phyloP scores from a whole-genome alignment of 148 eudicot genomes.

The Pouteria glomerata region DNA sequence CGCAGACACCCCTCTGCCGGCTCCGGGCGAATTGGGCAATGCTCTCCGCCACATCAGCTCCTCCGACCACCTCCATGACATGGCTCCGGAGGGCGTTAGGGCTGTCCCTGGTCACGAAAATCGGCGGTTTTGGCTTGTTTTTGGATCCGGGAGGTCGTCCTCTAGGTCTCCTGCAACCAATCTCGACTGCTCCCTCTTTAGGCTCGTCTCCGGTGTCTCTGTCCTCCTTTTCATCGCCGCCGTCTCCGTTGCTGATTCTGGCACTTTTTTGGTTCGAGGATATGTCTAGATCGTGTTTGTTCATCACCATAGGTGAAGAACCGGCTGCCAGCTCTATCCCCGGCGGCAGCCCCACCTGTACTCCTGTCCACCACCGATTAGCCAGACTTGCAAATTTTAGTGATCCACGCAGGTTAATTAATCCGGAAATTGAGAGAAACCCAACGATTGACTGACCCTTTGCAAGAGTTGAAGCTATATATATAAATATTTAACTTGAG shows the following conservation, averaged over 20 bases:
- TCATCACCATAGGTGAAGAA: background rate
- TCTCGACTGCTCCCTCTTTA: conserved; percentile 37
- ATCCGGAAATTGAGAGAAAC: too few species aligned
- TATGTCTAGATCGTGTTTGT: conserved; percentile 12
- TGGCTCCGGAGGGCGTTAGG: conserved; percentile 47
- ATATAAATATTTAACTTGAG: background rate
- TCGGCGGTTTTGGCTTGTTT: conserved; percentile 53
- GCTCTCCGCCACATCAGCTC: conserved; percentile 44
- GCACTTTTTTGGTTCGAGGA: conserved; percentile 4
- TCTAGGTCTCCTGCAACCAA: conserved; percentile 37
- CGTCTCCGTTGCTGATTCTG: background rate
- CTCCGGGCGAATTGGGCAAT: conserved; percentile 41
- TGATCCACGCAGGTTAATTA: too few species aligned
- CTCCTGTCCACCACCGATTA: conserved; percentile 54
- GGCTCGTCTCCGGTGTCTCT: conserved; percentile 27
- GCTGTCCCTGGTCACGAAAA: conserved; percentile 46
- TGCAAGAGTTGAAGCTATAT: too few species aligned
- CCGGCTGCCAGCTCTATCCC: conserved; percentile 1
- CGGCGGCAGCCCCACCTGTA: conserved; percentile 29
- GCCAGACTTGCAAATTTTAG: conserved; percentile 36
- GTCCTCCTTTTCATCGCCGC: conserved; percentile 26
- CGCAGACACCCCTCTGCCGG: conserved; percentile 44
- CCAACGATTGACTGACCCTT: background rate
- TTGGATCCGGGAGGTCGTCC: conserved; percentile 65
- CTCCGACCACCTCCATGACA: conserved; percentile 47